Conservation (phyloP, 371 early-diverging fungal species). For the Mucor ambiguus region DNA sequence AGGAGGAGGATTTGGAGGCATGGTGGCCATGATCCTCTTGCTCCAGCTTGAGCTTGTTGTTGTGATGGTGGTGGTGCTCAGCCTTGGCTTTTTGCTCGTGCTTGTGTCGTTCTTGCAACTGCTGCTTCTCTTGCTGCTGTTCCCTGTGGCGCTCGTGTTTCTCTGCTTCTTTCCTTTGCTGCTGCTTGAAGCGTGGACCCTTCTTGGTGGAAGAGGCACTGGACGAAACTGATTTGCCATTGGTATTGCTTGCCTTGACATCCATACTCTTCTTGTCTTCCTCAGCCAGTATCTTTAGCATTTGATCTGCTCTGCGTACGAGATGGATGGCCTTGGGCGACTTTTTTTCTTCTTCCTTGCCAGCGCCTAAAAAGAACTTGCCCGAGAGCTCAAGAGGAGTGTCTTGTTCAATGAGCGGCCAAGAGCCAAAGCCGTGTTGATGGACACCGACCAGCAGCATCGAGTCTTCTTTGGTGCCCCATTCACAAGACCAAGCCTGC, state of each 20-base stretch:
- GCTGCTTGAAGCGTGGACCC: slow-evolving; percentile 13
- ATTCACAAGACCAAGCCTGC: slow-evolving; percentile 83
- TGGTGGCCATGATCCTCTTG: background rate
- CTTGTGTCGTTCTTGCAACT: slow-evolving; percentile 3
- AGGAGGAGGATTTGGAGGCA: background rate
- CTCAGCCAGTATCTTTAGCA: slow-evolving; percentile 81
- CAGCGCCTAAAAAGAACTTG: slow-evolving; percentile 79
- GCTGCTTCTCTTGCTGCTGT: background rate
- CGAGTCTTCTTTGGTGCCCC: slow-evolving; percentile 96
- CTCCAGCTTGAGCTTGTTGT: background rate
- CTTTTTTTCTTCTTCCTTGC: slow-evolving; percentile 46
- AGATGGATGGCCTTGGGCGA: slow-evolving; percentile 87
- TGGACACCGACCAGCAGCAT: slow-evolving; percentile 94
- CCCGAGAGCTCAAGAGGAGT: slow-evolving; percentile 68
- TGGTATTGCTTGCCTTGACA: background rate
- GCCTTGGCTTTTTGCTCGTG: background rate
- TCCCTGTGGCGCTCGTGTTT: slow-evolving; percentile 14
- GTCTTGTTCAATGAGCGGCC: slow-evolving; percentile 88
- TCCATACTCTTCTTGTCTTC: slow-evolving; percentile 25
- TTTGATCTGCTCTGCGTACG: slow-evolving; percentile 87
- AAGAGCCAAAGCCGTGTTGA: slow-evolving; percentile 93
- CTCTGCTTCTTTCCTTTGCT: slow-evolving; percentile 13
- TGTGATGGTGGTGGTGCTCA: background rate
- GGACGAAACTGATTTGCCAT: background rate
- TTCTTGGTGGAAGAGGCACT: background rate